These are phyloP conservation scores for Herpetospermum pedunculosum DNA, from an alignment of 306 rosid genomes.

Conservation along the genomic window DNA sequence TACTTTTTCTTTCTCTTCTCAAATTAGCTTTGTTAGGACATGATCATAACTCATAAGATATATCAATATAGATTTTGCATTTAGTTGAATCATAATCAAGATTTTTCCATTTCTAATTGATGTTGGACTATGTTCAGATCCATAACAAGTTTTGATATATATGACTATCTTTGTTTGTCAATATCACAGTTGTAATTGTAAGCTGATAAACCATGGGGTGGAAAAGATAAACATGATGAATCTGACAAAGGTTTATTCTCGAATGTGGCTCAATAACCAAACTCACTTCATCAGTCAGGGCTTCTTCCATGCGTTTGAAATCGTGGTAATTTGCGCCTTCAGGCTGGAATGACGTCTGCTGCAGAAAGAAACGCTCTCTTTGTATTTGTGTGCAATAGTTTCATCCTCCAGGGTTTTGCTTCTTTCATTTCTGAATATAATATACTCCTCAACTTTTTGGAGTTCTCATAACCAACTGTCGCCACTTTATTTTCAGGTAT, in stretches of 20 bases:
- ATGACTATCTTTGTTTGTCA: background rate
- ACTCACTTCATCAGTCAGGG: too few species aligned
- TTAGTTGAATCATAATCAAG: background rate
- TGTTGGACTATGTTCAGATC: background rate
- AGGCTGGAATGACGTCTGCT: too few species aligned
- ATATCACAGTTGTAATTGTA: background rate
- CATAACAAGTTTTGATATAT: background rate
- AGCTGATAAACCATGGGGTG: slow-evolving; percentile 51
- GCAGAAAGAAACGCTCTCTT: too few species aligned
- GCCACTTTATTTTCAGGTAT: too few species aligned
- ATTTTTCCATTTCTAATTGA: background rate
- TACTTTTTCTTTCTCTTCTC: too few species aligned
- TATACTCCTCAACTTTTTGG: too few species aligned
- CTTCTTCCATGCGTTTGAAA: too few species aligned
- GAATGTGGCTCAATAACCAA: slow-evolving; percentile 26
- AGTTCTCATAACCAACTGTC: too few species aligned
- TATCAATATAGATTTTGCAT: background rate
- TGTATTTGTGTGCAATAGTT: too few species aligned
- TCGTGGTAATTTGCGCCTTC: too few species aligned
- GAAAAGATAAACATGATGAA: slow-evolving; percentile 48
- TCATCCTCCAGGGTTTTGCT: too few species aligned
- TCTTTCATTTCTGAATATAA: too few species aligned
- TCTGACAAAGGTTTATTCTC: slow-evolving; percentile 65
- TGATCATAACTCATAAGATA: background rate
- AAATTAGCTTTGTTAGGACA: background rate